A percentile compares a stretch with the other conserved stretches of the same genome.
Evolutionary conservation across 1,284 basidiomycete genomes (phyloP).

Genomic region (Ustilago esculenta): DNA sequence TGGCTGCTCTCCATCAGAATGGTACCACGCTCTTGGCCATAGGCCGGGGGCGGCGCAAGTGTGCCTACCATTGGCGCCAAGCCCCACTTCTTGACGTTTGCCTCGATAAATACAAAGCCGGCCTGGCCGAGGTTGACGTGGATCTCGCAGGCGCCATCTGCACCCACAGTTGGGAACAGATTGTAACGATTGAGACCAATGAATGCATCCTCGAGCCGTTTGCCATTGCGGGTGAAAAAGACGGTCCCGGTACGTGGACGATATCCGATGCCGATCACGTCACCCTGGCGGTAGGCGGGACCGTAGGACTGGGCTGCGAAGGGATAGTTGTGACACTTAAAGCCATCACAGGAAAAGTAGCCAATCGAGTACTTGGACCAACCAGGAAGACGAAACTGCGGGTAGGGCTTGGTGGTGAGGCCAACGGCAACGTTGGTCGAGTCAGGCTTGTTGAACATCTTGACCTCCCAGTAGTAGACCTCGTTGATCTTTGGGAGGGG

Average conservation of each 20-base stretch:
- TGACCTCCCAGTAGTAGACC: constrained; percentile 67
- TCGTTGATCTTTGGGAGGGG: constrained; percentile 67
- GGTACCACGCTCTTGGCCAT: constrained; percentile 65
- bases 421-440: constrained; percentile 61
- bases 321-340: constrained; percentile 96
- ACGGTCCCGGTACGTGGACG: constrained; percentile 64
- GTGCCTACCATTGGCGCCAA: constrained; percentile 66
- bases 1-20: constrained; percentile 64
- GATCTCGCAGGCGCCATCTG: constrained; percentile 63
- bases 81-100: constrained; percentile 67
- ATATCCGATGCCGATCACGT: constrained; percentile 66
- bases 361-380: constrained; percentile 89
- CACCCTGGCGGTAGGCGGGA: constrained; percentile 83
- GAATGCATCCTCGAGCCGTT: constrained; percentile 64
- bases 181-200: constrained; percentile 64
- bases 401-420: constrained; percentile 65
- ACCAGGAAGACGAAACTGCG: constrained; percentile 70
- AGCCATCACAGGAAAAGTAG: constrained; percentile 90
- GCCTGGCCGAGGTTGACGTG: constrained; percentile 67
- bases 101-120: constrained; percentile 67
- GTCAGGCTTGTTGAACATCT: constrained; percentile 67
- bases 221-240: constrained; percentile 66
- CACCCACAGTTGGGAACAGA: constrained; percentile 65
- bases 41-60: constrained; percentile 64
- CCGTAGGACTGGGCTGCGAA: constrained; percentile 90